Base-by-base conservation (phyloP, 202 grass and related monocot species). In the Setaria italica region DNA sequence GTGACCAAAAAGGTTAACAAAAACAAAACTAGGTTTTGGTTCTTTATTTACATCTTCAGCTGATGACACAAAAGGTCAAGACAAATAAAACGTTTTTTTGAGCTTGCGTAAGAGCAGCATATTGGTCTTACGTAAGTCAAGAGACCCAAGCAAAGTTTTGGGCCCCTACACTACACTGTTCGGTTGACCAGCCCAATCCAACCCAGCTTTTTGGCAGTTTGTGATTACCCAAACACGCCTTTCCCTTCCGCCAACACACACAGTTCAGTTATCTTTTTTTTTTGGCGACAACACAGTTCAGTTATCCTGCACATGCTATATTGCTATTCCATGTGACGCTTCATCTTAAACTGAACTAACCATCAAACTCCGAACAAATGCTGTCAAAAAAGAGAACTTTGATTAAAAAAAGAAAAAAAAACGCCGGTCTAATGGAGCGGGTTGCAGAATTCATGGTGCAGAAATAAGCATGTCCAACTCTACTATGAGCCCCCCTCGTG, bases 121-220 rank as follows among this genome's bases (percentile, higher is more conserved):
- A 19, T 55, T 55, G 53, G 53, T 16, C 53, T 19, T 55, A 55
- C 16, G 15, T 19, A 55, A 51, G 49, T 51, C 49, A 60, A 54
- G 1, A 39, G 37, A 62, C 39, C n/a, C 53, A 17, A 32, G 57
- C 39, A 62, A 78, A 78, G 57, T 47, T 19, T 30, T 29, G 75
- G 39, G 75, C 39, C n/a, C 56, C 75, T 7, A 62, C 75, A 60
- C 1, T 20, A 20, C 41, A 46, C 67, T 70, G 43, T 11, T 57
- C 20, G 55, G 55, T 58, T 58, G 25, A 71, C 43, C 43, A 46
- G 68, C 69, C 69, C 69, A 77, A 57, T 21, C n/a, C 45, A 30
- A 13, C 42, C 42, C 2, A 37, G 35, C 43, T 25, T 72, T 29
- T 33, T 62, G 45, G 13, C 29, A 45, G 35, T 19, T 11, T 57